phyloP scores from a whole-genome alignment of 2,329 filamentous ascomycete genomes.

The Coniella vitis region DNA sequence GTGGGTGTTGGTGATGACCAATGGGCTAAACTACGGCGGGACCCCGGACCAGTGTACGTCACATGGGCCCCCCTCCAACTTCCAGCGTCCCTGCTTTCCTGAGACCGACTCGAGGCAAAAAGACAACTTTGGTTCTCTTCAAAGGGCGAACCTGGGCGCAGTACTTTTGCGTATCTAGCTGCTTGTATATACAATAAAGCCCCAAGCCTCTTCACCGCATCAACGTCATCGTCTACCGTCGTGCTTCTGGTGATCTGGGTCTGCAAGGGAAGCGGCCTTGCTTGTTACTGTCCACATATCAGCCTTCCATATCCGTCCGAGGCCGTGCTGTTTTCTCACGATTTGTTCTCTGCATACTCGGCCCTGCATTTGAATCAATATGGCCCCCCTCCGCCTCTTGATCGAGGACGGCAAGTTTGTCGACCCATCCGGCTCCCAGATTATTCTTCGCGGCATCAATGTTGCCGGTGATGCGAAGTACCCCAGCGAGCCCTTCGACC shows the following conservation, averaged over 20 bases:
- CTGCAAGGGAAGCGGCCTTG: no score
- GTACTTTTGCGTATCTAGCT: not conserved
- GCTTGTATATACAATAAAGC: not conserved
- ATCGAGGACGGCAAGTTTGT: constrained; percentile 84
- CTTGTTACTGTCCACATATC: no score
- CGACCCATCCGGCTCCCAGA: constrained; percentile 73
- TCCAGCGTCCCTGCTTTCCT: not conserved
- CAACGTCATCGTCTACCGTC: no score
- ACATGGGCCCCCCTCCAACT: not conserved
- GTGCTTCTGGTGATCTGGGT: no score
- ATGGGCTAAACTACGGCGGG: not conserved
- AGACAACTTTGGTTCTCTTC: no score
- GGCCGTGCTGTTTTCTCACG: not conserved
- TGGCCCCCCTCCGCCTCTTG: constrained; percentile 69
- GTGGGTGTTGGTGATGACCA: not conserved
- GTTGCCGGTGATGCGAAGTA: constrained; percentile 86
- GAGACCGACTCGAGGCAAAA: not conserved
- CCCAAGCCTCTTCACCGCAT: no score
- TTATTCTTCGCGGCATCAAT: constrained; percentile 90
- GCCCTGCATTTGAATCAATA: constrained; percentile 29
- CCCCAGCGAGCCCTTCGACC: constrained; percentile 65
- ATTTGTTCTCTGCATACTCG: not conserved
- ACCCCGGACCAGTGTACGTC: not conserved
- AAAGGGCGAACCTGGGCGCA: not conserved
- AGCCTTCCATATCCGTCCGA: no score